These are phyloP conservation scores for Viola odorata DNA, from an alignment of 345 rosid species.

Conservation along the genomic window DNA sequence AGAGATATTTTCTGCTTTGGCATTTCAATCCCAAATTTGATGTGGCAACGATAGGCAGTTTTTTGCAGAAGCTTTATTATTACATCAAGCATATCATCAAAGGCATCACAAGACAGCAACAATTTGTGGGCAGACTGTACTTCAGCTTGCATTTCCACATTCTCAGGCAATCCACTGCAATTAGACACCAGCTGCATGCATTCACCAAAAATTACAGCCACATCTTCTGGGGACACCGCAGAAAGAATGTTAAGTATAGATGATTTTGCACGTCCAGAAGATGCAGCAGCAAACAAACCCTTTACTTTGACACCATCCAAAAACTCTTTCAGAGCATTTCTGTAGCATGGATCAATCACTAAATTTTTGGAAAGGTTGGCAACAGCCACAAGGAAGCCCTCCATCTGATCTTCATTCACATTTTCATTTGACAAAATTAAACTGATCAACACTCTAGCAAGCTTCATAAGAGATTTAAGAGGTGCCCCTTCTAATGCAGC, in stretches of 20 bases:
- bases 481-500: slow-evolving; percentile 61
- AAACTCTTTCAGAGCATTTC: slow-evolving; percentile 48
- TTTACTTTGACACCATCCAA: slow-evolving; percentile 46
- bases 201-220: slow-evolving; percentile 49
- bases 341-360: slow-evolving; percentile 40
- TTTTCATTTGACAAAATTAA: slow-evolving; percentile 47
- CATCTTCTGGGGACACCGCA: slow-evolving; percentile 41
- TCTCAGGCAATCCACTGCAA: slow-evolving; percentile 49
- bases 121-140: slow-evolving; percentile 75
- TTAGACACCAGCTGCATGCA: slow-evolving; percentile 47
- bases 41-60: slow-evolving; percentile 64
- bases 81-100: slow-evolving; percentile 54
- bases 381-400: slow-evolving; percentile 63
- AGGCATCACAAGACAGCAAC: slow-evolving; percentile 45
- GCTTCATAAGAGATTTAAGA: slow-evolving; percentile 50
- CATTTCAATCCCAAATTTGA: slow-evolving; percentile 60
- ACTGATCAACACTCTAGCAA: slow-evolving; percentile 48
- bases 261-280: slow-evolving; percentile 51
- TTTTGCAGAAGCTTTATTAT: slow-evolving; percentile 52
- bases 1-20: slow-evolving; percentile 40
- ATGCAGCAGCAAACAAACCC: slow-evolving; percentile 52
- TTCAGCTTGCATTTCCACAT: slow-evolving; percentile 60
- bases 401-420: slow-evolving; percentile 47
- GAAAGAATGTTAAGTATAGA: slow-evolving; percentile 56
- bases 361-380: slow-evolving; percentile 53